phyloP scores from a whole-genome alignment of 441 rosid genomes.

The Pelargonium australe region DNA sequence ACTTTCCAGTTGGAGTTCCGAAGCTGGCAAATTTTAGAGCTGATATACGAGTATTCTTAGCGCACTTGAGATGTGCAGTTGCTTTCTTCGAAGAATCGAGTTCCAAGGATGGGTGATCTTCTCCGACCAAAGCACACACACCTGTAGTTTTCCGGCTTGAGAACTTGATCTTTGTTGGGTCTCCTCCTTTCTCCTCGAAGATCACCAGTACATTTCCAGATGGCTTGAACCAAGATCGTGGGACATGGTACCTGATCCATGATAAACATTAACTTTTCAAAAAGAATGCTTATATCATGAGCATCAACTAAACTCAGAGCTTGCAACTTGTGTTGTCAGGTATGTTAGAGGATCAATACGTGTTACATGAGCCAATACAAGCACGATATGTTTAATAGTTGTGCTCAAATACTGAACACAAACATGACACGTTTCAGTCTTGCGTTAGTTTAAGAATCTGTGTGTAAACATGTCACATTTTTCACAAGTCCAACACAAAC shows the following conservation, averaged over 20 bases:
- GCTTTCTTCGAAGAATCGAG: slow-evolving; percentile 20
- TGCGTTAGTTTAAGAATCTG: not conserved
- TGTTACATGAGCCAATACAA: not conserved
- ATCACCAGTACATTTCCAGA: slow-evolving; percentile 77
- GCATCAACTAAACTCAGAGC: too few relatives aligned
- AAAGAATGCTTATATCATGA: not conserved
- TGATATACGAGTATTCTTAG: slow-evolving; percentile 30
- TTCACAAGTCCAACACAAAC: too few relatives aligned
- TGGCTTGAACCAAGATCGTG: slow-evolving; percentile 90
- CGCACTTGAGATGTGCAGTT: slow-evolving; percentile 40
- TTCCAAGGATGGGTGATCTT: slow-evolving; percentile 34
- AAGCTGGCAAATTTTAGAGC: slow-evolving; percentile 54
- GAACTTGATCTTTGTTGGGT: slow-evolving; percentile 61
- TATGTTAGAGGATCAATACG: not conserved
- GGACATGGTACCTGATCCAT: slow-evolving; percentile 79
- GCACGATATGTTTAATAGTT: too few relatives aligned
- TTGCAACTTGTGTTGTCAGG: too few relatives aligned
- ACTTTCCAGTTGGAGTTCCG: slow-evolving; percentile 51
- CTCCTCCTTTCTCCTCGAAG: slow-evolving; percentile 88
- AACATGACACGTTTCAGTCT: too few relatives aligned
- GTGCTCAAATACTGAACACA: too few relatives aligned
- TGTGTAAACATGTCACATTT: too few relatives aligned
- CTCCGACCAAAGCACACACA: slow-evolving; percentile 31
- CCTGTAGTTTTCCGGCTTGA: slow-evolving; percentile 50
- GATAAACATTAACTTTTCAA: not conserved